Base-by-base conservation (phyloP, 768 basidiomycete species). In the Boletus huronensis region DNA sequence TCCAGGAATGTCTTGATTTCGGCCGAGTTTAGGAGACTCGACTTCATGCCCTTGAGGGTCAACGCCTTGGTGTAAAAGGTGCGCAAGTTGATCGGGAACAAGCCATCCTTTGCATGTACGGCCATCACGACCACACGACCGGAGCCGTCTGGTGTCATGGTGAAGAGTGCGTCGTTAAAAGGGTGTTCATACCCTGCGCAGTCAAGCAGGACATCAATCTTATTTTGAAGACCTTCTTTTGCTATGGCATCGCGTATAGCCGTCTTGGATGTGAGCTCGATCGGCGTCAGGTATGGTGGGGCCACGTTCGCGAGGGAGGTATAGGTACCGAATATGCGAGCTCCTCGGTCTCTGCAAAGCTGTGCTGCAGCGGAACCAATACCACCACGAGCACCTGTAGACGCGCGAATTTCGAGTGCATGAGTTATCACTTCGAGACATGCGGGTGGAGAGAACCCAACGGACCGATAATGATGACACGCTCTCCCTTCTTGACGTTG, bases 81-180 rank as follows among this genome's bases (percentile, higher is more conserved):
- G 11, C 70, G 70, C 59, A 73, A n/a, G 39, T 69, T 43, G 44
- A 72, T 41, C 0, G 65, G 62, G 48, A 72, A 72, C 49, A 67
- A 8, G 26, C 67, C 67, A 11, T 72, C 71, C 23, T 67, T 63
- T 10, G 72, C 58, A 31, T 72, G 70, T 1, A 64, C 71, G 14
- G 70, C 72, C 70, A 72, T 72, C 7, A 70, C 67, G 35, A 72
- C 65, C 6, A 64, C 72, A 9, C 72, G 69, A 0, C 72, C 72
- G 6, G 70, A 59, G 9, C 69, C 69, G 2, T 60, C 40, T 0
- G 69, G 69, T 2, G 58, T 72, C 70, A 72, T 73, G 3, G 65
- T 72, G 29, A 55, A 55, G 46, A 72, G 39, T 5, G 71, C 72
- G 6, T 73, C 70, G 35, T 73, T 72, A 51, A 72, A 64, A 10